Conservation (phyloP, 1,139 yeast genomes). For the Candida sanyaensis region DNA sequence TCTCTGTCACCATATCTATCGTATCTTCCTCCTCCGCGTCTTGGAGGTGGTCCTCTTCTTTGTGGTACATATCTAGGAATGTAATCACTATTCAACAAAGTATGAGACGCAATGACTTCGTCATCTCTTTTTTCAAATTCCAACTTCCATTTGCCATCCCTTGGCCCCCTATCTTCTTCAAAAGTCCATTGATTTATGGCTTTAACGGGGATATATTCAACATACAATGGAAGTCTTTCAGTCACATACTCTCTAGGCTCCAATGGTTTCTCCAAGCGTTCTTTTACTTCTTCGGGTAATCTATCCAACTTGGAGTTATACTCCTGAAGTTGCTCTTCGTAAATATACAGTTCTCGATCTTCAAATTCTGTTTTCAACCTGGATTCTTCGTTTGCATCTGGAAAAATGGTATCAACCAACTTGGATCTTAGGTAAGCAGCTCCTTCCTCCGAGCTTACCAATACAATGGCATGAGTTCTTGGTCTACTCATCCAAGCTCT, state of each 20-base stretch:
- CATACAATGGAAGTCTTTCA: conserved; percentile 31
- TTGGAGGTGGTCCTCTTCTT: conserved; percentile 11
- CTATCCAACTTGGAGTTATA: conserved; percentile 18
- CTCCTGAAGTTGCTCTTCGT: conserved; percentile 21
- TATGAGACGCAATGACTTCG: conserved; percentile 39
- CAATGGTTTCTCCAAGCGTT: conserved; percentile 15
- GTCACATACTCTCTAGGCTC: conserved; percentile 22
- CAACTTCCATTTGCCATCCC: conserved; percentile 46
- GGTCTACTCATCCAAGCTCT: conserved; percentile 47
- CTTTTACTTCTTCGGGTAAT: conserved; percentile 12
- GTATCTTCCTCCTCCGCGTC: conserved; percentile 10
- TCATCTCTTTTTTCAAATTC: conserved; percentile 31
- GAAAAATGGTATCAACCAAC: conserved; percentile 35
- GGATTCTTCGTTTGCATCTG: conserved; percentile 27
- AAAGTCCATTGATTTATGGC: conserved; percentile 49
- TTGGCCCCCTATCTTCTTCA: conserved; percentile 47
- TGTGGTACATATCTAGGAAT: conserved; percentile 23
- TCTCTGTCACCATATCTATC: conserved; percentile 8
- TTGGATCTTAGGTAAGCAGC: conserved; percentile 35
- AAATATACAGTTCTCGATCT: conserved; percentile 22
- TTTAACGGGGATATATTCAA: conserved; percentile 48
- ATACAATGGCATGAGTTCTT: conserved; percentile 45
- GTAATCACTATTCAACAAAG: conserved; percentile 37
- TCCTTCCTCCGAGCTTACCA: conserved; percentile 40
- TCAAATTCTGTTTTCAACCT: conserved; percentile 24